A percentile compares a stretch with the other conserved stretches of the same genome.
These are phyloP conservation scores for Parasarocladium wereldwijsianum DNA, from an alignment of 2,329 filamentous ascomycete species.

Conservation along the genomic window DNA sequence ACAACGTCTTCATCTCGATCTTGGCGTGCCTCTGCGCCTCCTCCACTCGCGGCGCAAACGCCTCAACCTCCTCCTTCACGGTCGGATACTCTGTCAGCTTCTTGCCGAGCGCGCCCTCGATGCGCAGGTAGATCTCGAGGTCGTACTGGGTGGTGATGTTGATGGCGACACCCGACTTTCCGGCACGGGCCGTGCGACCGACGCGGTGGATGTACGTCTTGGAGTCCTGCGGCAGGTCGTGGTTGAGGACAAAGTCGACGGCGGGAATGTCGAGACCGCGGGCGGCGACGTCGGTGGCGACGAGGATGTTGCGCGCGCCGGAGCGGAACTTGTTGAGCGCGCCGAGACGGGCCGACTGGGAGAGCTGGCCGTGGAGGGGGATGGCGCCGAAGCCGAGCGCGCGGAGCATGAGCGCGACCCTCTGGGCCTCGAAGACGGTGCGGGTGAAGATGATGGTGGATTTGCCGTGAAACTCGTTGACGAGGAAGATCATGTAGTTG, in stretches of 20 bases:
- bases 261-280: conserved; percentile 84
- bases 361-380: conserved; percentile 83
- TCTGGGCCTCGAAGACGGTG: conserved; percentile 82
- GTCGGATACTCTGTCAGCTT: conserved; percentile 55
- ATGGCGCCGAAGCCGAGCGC: conserved; percentile 81
- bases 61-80: conserved; percentile 72
- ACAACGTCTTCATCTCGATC: conserved; percentile 65
- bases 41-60: conserved; percentile 61
- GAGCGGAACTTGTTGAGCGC: conserved; percentile 83
- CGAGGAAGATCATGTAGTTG: conserved; percentile 69
- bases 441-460: conserved; percentile 81
- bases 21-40: conserved; percentile 73
- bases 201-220: conserved; percentile 90
- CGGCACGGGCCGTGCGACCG: conserved; percentile 74
- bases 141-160: conserved; percentile 81
- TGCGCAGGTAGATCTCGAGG: conserved; percentile 63
- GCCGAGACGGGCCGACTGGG: conserved; percentile 72
- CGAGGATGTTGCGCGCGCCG: conserved; percentile 68
- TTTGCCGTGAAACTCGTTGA: conserved; percentile 79
- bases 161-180: conserved; percentile 69
- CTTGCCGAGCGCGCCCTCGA: conserved; percentile 70
- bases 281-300: conserved; percentile 88
- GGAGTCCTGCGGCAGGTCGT: conserved; percentile 67
- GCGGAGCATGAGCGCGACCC: conserved; percentile 69
- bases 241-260: conserved; percentile 81